A percentile compares a stretch with the other conserved stretches of the same genome.
Evolutionary conservation across 2,329 filamentous ascomycete genomes (phyloP).

Genomic region (Sarocladium strictum): DNA sequence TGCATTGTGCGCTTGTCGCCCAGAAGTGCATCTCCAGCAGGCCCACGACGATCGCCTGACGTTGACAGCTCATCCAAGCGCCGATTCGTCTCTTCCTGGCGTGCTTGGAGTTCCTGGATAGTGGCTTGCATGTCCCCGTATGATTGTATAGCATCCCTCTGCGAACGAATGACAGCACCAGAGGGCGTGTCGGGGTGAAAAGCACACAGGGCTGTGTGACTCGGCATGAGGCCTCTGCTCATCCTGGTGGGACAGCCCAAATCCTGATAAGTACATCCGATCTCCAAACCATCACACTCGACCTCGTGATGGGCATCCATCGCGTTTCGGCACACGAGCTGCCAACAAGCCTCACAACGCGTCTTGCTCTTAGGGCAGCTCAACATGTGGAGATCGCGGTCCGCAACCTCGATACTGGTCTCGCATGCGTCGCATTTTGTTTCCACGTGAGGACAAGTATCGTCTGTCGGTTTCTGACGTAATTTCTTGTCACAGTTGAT

Average conservation of each 20-base stretch:
- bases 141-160: slow-evolving; percentile 41
- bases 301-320: slow-evolving; percentile 40
- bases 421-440: slow-evolving; percentile 49
- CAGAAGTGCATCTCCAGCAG: slow-evolving; percentile 9
- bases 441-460: slow-evolving; percentile 49
- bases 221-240: slow-evolving; percentile 30
- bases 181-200: slow-evolving; percentile 46
- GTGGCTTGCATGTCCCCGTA: slow-evolving; percentile 28
- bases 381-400: slow-evolving; percentile 29
- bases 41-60: slow-evolving; percentile 30
- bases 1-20: slow-evolving; percentile 38
- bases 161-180: slow-evolving; percentile 42
- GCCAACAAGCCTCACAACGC: slow-evolving; percentile 43
- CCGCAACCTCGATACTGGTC: slow-evolving; percentile 40
- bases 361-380: slow-evolving; percentile 41
- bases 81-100: slow-evolving; percentile 27
- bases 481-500: slow-evolving; percentile 45
- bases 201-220: slow-evolving; percentile 42
- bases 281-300: slow-evolving; percentile 43
- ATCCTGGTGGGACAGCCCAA: slow-evolving; percentile 29
- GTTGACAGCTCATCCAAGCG: slow-evolving; percentile 33
- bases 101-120: slow-evolving; percentile 27
- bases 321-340: slow-evolving; percentile 36
- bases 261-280: slow-evolving; percentile 40
- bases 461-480: slow-evolving; percentile 42